Percentiles rank a stretch among this genome's conserved stretches.
Evolutionary conservation across 2,329 filamentous ascomycete genomes (phyloP).

Genomic region (Colletotrichum orchidophilum): DNA sequence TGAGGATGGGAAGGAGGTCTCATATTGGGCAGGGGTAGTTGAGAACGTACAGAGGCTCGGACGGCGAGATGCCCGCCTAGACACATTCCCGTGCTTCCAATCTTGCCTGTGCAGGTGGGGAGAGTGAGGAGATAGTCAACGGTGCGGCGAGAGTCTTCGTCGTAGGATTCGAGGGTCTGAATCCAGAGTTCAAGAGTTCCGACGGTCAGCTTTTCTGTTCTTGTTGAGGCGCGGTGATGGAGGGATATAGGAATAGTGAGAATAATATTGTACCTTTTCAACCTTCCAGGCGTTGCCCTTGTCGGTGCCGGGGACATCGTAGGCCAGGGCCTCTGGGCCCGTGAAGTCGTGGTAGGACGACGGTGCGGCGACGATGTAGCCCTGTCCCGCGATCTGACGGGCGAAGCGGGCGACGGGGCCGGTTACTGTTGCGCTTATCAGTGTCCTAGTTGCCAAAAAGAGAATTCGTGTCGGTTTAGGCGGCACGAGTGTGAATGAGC

Average conservation of each 20-base stretch:
- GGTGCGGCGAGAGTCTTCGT: conserved; percentile 76
- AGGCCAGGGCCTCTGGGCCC: conserved; percentile 82
- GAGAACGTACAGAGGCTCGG: conserved; percentile 60
- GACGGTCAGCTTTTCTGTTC: neutral
- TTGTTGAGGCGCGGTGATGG: fast-evolving
- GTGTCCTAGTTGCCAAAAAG: neutral
- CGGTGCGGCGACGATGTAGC: conserved; percentile 91
- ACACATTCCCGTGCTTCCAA: conserved; percentile 90
- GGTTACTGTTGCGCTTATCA: conserved; percentile 65
- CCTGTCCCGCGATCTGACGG: conserved; percentile 89
- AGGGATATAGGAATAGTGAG: neutral
- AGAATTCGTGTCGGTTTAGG: neutral
- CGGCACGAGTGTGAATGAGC: neutral
- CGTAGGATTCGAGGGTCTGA: conserved; percentile 84
- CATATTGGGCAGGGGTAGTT: neutral
- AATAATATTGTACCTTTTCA: conserved; percentile 65
- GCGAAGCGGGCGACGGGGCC: conserved; percentile 90
- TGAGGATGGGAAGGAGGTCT: neutral
- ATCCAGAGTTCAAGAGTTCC: neutral
- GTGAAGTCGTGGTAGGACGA: conserved; percentile 95
- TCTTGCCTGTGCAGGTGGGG: conserved; percentile 79
- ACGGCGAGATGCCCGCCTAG: conserved; percentile 86
- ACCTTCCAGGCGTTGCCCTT: conserved; percentile 88
- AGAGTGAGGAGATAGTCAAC: conserved; percentile 77
- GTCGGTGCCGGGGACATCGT: conserved; percentile 89